Evolutionary conservation across 177 flowering plant genomes (phyloP).

Genomic region (Tripterygium wilfordii): DNA sequence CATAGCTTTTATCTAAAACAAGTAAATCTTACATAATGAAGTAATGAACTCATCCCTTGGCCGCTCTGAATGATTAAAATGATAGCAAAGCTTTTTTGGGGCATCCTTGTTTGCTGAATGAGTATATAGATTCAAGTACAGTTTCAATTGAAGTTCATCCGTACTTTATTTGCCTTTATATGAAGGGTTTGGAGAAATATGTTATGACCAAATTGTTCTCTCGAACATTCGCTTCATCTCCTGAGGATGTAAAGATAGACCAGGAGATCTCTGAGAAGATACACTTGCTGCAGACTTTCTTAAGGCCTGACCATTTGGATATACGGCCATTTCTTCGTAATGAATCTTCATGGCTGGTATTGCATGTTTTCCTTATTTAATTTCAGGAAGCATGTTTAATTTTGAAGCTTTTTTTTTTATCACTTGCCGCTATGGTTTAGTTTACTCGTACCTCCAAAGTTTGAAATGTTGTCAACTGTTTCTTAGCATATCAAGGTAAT

Average conservation of each 20-base stretch:
- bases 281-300: conserved; percentile 32
- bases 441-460: too few relatives aligned
- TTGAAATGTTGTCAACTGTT: too few relatives aligned
- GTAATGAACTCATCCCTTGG: too few relatives aligned
- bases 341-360: conserved; percentile 60
- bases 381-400: not conserved
- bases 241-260: conserved; percentile 38
- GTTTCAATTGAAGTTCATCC: too few relatives aligned
- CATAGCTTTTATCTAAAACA: too few relatives aligned
- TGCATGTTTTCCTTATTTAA: conserved; percentile 4
- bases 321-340: conserved; percentile 35
- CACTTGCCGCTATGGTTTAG: too few relatives aligned
- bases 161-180: not conserved
- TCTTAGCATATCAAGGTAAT: too few relatives aligned
- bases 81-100: too few relatives aligned
- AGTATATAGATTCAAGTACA: too few relatives aligned
- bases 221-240: conserved; percentile 37
- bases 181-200: conserved; percentile 57
- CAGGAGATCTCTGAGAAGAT: conserved; percentile 38
- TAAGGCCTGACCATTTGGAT: conserved; percentile 55
- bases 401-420: not conserved
- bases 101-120: too few relatives aligned
- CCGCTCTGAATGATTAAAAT: too few relatives aligned
- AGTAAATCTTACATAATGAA: too few relatives aligned
- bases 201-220: conserved; percentile 49